Conservation (phyloP, 148 eudicot species). For the Polygonum maritimum region DNA sequence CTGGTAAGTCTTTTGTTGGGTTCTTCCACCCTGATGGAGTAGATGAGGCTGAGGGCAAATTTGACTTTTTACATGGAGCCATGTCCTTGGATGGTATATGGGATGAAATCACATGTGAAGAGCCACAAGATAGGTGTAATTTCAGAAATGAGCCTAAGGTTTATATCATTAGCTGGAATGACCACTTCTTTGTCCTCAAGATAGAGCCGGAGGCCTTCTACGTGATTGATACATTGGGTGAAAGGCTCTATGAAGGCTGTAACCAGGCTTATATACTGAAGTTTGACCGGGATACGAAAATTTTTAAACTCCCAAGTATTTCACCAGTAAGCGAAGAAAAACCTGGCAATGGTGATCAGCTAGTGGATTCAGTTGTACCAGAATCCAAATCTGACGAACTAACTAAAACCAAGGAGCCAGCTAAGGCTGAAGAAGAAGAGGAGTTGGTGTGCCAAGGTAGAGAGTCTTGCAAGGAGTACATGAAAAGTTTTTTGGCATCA, state of each 20-base stretch:
- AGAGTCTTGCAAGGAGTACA: constrained; percentile 83
- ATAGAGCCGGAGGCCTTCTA: constrained; percentile 61
- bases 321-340: not conserved
- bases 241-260: constrained; percentile 68
- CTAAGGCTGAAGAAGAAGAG: constrained; percentile 13
- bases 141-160: constrained; percentile 26
- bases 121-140: constrained; percentile 11
- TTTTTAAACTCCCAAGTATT: constrained; percentile 26
- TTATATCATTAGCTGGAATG: constrained; percentile 78
- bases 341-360: constrained; percentile 10
- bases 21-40: constrained; percentile 77
- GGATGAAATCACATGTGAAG: constrained; percentile 51
- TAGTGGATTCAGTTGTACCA: not conserved
- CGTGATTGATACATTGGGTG: constrained; percentile 63
- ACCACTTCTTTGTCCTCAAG: constrained; percentile 68
- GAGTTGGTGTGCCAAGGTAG: constrained; percentile 59
- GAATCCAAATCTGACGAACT: constrained; percentile 6
- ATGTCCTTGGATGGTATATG: constrained; percentile 90
- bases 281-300: constrained; percentile 44
- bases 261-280: constrained; percentile 63
- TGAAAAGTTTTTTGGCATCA: constrained; percentile 84
- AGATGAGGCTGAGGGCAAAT: constrained; percentile 66
- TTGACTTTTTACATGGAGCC: constrained; percentile 77
- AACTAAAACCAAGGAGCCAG: constrained; percentile 7
- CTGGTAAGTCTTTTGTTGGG: constrained; percentile 67